These are phyloP conservation scores for Lactifluus piperatus DNA, from an alignment of 768 basidiomycete genomes.

Conservation along the genomic window DNA sequence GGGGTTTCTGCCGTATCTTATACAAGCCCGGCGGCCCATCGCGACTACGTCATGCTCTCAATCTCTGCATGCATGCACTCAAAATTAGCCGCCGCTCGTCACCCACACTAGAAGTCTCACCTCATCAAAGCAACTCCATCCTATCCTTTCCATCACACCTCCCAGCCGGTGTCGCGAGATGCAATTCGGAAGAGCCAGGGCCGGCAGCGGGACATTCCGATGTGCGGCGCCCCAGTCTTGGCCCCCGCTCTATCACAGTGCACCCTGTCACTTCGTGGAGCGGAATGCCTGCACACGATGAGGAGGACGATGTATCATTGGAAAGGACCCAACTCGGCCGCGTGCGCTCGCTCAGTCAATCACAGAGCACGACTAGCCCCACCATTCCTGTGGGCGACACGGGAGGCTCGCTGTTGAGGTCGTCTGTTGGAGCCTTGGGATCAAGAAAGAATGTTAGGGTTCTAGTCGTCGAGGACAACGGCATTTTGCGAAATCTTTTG, in stretches of 20 bases:
- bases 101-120: slow-evolving; percentile 18
- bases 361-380: slow-evolving; percentile 26
- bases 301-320: slow-evolving; percentile 29
- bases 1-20: slow-evolving; percentile 82
- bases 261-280: slow-evolving; percentile 35
- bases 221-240: slow-evolving; percentile 42
- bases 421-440: slow-evolving; percentile 48
- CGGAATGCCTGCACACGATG: slow-evolving; percentile 27
- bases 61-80: slow-evolving; percentile 49
- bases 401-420: slow-evolving; percentile 61
- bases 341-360: slow-evolving; percentile 15
- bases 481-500: slow-evolving; percentile 74
- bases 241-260: slow-evolving; percentile 42
- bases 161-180: slow-evolving; percentile 23
- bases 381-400: slow-evolving; percentile 45
- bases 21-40: slow-evolving; percentile 87
- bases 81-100: slow-evolving; percentile 36
- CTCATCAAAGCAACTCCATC: not conserved
- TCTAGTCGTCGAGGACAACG: slow-evolving; percentile 87
- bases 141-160: not conserved
- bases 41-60: slow-evolving; percentile 56
- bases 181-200: slow-evolving; percentile 41
- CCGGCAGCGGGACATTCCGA: not conserved
- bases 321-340: slow-evolving; percentile 10
- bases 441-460: slow-evolving; percentile 47